Evolutionary conservation across 805 yeast species (phyloP), one percentile per base, ranked within the genome.

Genomic region (Lachancea waltii): DNA sequence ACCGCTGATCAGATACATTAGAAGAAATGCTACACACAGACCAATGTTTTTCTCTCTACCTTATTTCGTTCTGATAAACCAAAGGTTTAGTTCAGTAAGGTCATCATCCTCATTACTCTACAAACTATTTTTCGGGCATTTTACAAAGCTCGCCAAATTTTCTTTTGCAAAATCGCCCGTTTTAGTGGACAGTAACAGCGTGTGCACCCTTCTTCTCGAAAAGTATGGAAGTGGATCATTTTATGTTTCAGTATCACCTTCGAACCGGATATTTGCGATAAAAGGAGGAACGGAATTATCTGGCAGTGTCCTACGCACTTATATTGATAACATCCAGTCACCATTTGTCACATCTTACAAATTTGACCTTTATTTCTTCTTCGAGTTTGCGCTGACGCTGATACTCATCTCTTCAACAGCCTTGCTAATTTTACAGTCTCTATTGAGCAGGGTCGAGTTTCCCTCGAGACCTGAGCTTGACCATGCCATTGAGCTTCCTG

Each of bases 371-470:
- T 67, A 71, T 23, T 79, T 73, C 47, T 60, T 74, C 18, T 47
- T 80, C 36, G 90, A 82, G 54, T 72, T 79, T 45, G 44, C 69
- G 2, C 62, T 78, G 5, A 64, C 75, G 9, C 42, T 79, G 18
- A 47, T 70, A 1, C 74, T 81, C 45, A 65, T 77, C 17, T 45
- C 73, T 9, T 75, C 82, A 1, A 51, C 72, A 11, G 62, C 77
- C 0, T 60, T 70, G 18, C 45, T 76, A 1, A 56, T 69, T 3
- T 60, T 79, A 43, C 54, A 72, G 61, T 40, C 54, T 55, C 30
- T 58, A 6, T 25, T 38, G 13, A 11, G 21, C 15, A 33, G 17
- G 14, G 22, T 33, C 10, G 37, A 33, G 13, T 26, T 17, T 11
- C 32, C 26, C 15, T 17, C 6, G 15, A 22, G 16, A 11, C n/a